Evolutionary conservation across 176 grass and related monocot species (phyloP).

Genomic region (Phyllostachys edulis): DNA sequence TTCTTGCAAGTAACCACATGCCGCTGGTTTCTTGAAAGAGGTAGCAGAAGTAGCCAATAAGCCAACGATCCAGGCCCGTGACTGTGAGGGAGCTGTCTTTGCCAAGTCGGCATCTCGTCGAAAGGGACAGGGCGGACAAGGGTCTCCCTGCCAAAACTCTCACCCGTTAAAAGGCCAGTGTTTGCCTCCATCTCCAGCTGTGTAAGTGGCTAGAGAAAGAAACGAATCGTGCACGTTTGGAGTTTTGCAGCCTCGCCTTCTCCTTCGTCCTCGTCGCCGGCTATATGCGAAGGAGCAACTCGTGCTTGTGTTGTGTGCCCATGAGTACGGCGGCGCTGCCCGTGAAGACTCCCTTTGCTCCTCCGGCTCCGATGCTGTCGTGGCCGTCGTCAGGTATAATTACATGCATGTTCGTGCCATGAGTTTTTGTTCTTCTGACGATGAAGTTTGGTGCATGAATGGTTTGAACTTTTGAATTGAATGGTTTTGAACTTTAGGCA

Average conservation of each 20-base stretch:
- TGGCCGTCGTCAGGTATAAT: slow-evolving; percentile 58
- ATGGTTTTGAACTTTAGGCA: too few relatives aligned
- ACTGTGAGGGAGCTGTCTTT: background rate
- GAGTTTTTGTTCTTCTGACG: background rate
- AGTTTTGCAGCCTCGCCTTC: background rate
- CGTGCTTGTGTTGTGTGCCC: slow-evolving; percentile 25
- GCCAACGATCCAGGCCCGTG: background rate
- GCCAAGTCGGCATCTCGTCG: background rate
- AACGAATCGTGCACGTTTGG: background rate
- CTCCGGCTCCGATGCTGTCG: slow-evolving; percentile 40
- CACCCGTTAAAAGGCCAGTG: background rate
- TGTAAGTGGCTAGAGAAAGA: background rate
- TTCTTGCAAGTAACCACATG: slow-evolving; percentile 58
- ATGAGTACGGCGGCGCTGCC: slow-evolving; percentile 43
- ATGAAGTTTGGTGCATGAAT: background rate
- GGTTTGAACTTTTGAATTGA: background rate
- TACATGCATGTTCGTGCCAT: background rate
- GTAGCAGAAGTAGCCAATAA: slow-evolving; percentile 23
- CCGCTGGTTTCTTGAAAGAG: slow-evolving; percentile 2
- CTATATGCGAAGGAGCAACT: slow-evolving; percentile 42
- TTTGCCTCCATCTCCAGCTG: background rate
- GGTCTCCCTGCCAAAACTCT: background rate
- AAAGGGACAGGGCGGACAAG: slow-evolving; percentile 6
- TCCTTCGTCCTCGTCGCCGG: background rate
- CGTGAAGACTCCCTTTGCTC: slow-evolving; percentile 46